Evolutionary conservation across 768 basidiomycete genomes (phyloP).

Genomic region (Rubroboletus pulcherrimus): DNA sequence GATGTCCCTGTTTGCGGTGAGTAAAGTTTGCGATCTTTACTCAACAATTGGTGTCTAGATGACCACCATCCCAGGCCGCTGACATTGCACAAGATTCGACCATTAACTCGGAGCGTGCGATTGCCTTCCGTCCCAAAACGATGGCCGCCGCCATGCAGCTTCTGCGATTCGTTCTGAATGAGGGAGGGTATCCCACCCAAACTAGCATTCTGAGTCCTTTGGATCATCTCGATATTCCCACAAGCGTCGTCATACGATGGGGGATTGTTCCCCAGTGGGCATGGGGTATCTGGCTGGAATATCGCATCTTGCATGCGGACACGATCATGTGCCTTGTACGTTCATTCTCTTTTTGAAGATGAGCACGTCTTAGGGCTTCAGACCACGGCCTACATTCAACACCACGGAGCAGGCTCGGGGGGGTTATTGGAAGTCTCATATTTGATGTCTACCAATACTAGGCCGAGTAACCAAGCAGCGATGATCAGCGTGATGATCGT

Average conservation of each 20-base stretch:
- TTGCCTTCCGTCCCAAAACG: constrained; percentile 46
- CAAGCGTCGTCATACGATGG: constrained; percentile 55
- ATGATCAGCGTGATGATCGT: constrained; percentile 28
- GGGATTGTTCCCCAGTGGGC: constrained; percentile 56
- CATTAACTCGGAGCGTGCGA: background rate
- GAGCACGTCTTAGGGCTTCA: constrained; percentile 21
- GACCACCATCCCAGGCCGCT: constrained; percentile 17
- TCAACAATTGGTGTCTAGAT: background rate
- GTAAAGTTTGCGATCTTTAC: background rate
- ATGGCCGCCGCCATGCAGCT: constrained; percentile 42
- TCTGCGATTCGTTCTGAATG: constrained; percentile 39
- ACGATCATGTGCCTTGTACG: constrained; percentile 48
- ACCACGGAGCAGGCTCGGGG: constrained; percentile 22
- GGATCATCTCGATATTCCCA: constrained; percentile 38
- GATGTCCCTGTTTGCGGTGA: constrained; percentile 36
- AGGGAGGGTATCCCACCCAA: constrained; percentile 13
- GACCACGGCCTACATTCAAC: constrained; percentile 54
- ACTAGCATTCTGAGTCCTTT: constrained; percentile 11
- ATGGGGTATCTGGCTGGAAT: constrained; percentile 63
- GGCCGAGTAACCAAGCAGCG: constrained; percentile 1
- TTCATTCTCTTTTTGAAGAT: background rate
- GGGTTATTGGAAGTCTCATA: background rate
- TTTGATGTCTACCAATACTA: background rate
- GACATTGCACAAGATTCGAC: constrained; percentile 10
- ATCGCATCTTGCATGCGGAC: constrained; percentile 46